phyloP scores from a whole-genome alignment of 139 green algal species.

The Chlorella ohadii region DNA sequence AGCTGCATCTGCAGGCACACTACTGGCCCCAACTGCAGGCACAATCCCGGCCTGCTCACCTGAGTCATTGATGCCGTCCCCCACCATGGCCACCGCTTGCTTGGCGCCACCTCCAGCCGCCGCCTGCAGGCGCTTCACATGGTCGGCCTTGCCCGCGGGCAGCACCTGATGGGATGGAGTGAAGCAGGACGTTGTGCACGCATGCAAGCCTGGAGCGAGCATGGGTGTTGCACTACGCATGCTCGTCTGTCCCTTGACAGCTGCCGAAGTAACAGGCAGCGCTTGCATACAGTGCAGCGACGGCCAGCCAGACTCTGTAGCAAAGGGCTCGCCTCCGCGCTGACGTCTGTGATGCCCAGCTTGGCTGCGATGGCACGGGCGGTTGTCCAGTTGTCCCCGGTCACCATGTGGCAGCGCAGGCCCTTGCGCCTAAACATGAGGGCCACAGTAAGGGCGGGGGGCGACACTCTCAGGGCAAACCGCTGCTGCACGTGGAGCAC shows the following conservation, averaged over 20 bases:
- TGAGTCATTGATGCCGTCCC: slow-evolving; percentile 98
- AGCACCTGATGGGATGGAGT: slow-evolving; percentile 26
- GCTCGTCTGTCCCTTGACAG: too few species aligned
- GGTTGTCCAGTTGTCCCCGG: slow-evolving; percentile 91
- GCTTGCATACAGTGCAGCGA: too few species aligned
- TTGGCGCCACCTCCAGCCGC: slow-evolving; percentile 30
- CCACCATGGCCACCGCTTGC: slow-evolving; percentile 93
- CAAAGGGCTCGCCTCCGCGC: slow-evolving; percentile 49
- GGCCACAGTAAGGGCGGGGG: not conserved
- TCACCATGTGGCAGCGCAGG: slow-evolving; percentile 76
- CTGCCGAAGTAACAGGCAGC: too few species aligned
- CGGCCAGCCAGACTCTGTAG: too few species aligned
- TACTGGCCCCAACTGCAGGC: too few species aligned
- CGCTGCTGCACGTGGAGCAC: too few species aligned
- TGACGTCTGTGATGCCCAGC: slow-evolving; percentile 69
- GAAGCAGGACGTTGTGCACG: too few species aligned
- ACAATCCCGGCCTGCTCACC: slow-evolving; percentile 54
- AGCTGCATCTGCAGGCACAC: too few species aligned
- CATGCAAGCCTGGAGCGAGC: too few species aligned
- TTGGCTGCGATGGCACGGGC: slow-evolving; percentile 75
- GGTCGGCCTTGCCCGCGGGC: slow-evolving; percentile 73
- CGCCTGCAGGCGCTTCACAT: slow-evolving; percentile 64
- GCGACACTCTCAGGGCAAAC: too few species aligned
- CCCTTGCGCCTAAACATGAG: slow-evolving; percentile 38
- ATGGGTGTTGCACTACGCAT: too few species aligned